Percentiles rank a stretch among this genome's conserved stretches.
Conservation (phyloP, 2,329 filamentous ascomycete genomes). For the Lizonia empirigonia region DNA sequence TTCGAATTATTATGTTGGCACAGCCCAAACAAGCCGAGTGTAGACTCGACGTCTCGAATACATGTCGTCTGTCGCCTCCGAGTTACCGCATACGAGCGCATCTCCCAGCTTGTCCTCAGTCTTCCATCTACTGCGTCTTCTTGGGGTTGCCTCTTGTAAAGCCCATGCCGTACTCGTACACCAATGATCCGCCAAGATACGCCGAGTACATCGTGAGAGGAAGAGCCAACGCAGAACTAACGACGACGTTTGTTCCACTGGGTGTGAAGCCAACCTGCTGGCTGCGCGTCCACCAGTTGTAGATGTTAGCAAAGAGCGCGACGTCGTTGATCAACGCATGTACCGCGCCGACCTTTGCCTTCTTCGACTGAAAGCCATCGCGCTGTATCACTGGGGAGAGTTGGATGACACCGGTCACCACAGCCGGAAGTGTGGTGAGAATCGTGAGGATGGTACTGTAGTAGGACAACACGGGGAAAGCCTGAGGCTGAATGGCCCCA, state of each 20-base stretch:
- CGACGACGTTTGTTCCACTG: conserved; percentile 43
- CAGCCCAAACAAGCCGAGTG: not conserved
- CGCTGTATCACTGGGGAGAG: conserved; percentile 51
- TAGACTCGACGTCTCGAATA: not conserved
- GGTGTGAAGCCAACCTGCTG: conserved; percentile 43
- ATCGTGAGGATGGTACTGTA: conserved; percentile 52
- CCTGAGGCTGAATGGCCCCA: conserved; percentile 31
- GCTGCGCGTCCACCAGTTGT: conserved; percentile 53
- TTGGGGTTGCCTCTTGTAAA: conserved; percentile 37
- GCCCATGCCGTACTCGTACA: conserved; percentile 55
- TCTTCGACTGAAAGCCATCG: conserved; percentile 51
- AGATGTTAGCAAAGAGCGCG: conserved; percentile 46
- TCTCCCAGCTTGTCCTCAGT: not conserved
- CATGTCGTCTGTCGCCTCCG: not conserved
- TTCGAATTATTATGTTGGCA: conserved; percentile 1
- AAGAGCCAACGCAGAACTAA: conserved; percentile 45
- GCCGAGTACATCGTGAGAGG: conserved; percentile 48
- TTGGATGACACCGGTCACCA: conserved; percentile 44
- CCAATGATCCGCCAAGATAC: conserved; percentile 52
- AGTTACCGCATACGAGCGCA: not conserved
- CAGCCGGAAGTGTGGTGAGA: conserved; percentile 39
- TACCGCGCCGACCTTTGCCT: conserved; percentile 50
- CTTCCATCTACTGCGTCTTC: conserved; percentile 10
- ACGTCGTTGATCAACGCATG: conserved; percentile 54
- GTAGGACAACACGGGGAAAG: conserved; percentile 51